Evolutionary conservation across 1,139 yeast species (phyloP).

Genomic region (Schwanniomyces etchellsii): DNA sequence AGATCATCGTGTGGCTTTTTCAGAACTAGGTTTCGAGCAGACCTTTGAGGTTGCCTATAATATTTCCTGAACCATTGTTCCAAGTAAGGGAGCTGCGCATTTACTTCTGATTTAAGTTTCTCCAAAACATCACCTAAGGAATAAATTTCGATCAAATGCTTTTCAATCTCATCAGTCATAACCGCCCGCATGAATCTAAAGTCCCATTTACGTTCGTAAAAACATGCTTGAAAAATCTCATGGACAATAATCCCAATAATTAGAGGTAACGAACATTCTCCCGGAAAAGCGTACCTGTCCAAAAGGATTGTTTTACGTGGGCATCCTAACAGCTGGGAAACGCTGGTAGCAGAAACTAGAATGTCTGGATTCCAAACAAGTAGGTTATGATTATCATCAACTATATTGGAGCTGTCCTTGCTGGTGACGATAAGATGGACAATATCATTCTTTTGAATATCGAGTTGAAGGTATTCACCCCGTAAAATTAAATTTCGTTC

Average conservation of each 20-base stretch:
- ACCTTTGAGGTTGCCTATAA: slow-evolving; percentile 21
- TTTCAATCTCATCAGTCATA: slow-evolving; percentile 40
- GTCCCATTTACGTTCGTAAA: slow-evolving; percentile 38
- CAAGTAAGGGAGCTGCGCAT: slow-evolving; percentile 50
- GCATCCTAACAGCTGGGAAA: slow-evolving; percentile 74
- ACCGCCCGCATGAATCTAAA: slow-evolving; percentile 38
- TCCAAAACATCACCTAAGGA: slow-evolving; percentile 50
- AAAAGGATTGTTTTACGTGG: slow-evolving; percentile 63
- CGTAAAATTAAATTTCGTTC: slow-evolving; percentile 37
- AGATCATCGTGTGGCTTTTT: too few relatives aligned
- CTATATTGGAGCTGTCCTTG: slow-evolving; percentile 28
- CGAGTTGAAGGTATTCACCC: slow-evolving; percentile 46
- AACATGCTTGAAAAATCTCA: slow-evolving; percentile 66
- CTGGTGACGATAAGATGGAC: slow-evolving; percentile 54
- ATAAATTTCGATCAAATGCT: slow-evolving; percentile 46
- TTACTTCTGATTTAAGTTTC: slow-evolving; percentile 36
- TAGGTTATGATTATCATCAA: slow-evolving; percentile 57
- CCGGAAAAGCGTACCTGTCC: slow-evolving; percentile 50
- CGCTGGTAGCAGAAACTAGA: slow-evolving; percentile 72
- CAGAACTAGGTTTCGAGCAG: too few relatives aligned
- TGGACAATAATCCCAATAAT: slow-evolving; percentile 80
- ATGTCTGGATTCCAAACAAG: slow-evolving; percentile 81
- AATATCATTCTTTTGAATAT: slow-evolving; percentile 44
- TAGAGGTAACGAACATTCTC: slow-evolving; percentile 52
- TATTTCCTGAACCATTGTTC: slow-evolving; percentile 58